These are phyloP conservation scores for Nicotiana benthamiana DNA, from an alignment of 257 asterid genomes.

Conservation along the genomic window DNA sequence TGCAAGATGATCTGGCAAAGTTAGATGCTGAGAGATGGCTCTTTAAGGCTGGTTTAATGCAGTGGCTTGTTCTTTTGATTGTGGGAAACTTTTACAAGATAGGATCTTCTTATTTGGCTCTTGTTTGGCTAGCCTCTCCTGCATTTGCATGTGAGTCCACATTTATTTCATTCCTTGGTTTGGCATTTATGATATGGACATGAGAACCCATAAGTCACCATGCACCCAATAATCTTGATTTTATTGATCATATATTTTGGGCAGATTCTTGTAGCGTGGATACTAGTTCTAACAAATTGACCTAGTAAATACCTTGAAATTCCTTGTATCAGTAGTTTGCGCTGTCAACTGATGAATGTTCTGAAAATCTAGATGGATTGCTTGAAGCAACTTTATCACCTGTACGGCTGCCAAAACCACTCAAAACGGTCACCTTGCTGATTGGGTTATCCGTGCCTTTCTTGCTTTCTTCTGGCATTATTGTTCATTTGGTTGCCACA, in stretches of 20 bases:
- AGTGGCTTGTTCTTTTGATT: conserved; percentile 67
- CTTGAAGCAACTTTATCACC: conserved; percentile 97
- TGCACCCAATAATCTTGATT: not conserved
- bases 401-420: conserved; percentile 76
- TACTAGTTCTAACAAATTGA: not conserved
- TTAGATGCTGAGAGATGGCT: conserved; percentile 98
- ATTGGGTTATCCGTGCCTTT: conserved; percentile 64
- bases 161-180: conserved; percentile 3
- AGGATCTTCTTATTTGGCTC: conserved; percentile 75
- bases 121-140: conserved; percentile 78
- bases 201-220: not conserved
- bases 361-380: conserved; percentile 66
- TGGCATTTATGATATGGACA: not conserved
- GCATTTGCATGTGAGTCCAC: conserved; percentile 91
- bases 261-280: not conserved
- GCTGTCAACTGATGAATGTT: conserved; percentile 23
- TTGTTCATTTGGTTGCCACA: conserved; percentile 51
- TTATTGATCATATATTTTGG: not conserved
- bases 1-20: conserved; percentile 49
- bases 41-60: conserved; percentile 71
- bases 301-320: not conserved
- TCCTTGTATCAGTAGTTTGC: conserved; percentile 1
- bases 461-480: conserved; percentile 71
- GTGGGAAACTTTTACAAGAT: conserved; percentile 64
- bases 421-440: conserved; percentile 72